Conservation (phyloP, 225 moss, liverwort and hornwort genomes). For the Straminergon stramineum region DNA sequence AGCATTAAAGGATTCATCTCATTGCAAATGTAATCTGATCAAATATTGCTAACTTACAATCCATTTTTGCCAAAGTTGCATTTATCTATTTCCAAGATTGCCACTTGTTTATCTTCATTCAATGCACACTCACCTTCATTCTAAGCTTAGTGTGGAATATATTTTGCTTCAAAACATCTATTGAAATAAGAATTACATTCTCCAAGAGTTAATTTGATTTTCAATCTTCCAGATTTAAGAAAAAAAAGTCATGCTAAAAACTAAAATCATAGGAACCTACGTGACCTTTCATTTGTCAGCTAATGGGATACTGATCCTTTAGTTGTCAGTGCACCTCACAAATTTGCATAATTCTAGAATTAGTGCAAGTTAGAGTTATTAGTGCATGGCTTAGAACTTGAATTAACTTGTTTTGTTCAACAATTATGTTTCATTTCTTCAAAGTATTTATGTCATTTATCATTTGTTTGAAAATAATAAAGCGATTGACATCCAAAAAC, state of each 20-base stretch:
- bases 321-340: background rate
- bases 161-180: background rate
- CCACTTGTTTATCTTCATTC: background rate
- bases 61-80: background rate
- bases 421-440: background rate
- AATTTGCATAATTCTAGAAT: background rate
- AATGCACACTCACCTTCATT: background rate
- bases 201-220: background rate
- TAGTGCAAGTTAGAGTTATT: background rate
- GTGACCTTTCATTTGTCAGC: fast-evolving
- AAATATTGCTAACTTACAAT: background rate
- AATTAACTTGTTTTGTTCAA: background rate
- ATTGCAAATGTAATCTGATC: background rate
- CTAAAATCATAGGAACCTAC: no score
- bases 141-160: background rate
- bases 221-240: background rate
- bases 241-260: background rate
- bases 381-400: fast-evolving
- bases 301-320: no score
- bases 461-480: background rate
- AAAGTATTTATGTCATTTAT: background rate
- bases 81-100: background rate
- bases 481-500: background rate
- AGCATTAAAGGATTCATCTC: no score
- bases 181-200: background rate